A percentile compares a stretch with the other conserved stretches of the same genome.
phyloP scores from a whole-genome alignment of 225 moss, liverwort and hornwort species.

The Takakia lepidozioides region DNA sequence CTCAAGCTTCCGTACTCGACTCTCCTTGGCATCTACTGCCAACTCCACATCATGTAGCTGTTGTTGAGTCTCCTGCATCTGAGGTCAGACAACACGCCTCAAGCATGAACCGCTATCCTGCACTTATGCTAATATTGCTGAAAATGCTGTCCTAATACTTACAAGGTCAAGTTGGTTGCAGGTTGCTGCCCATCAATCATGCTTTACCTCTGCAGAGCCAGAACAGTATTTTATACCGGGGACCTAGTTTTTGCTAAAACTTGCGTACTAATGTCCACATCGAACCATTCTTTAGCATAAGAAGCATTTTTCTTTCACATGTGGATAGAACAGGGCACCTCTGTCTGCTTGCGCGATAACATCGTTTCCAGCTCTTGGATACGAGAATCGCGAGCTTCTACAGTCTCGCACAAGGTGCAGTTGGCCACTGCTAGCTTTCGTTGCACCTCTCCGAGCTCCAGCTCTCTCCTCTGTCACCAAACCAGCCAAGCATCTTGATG shows the following conservation, averaged over 20 bases:
- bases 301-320: no score
- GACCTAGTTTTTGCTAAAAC: no score
- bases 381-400: conserved; percentile 77
- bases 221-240: no score
- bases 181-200: no score
- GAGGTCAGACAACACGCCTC: conserved; percentile 5
- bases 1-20: conserved; percentile 84
- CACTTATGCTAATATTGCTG: no score
- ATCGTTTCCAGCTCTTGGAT: conserved; percentile 74
- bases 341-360: conserved; percentile 65
- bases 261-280: no score
- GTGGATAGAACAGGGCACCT: conserved; percentile 26
- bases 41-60: conserved; percentile 78
- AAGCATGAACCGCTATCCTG: no score
- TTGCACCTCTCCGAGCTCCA: conserved; percentile 89
- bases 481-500: no score
- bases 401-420: conserved; percentile 78
- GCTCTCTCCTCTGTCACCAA: conserved; percentile 64
- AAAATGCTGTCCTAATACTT: no score
- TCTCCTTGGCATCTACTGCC: conserved; percentile 85
- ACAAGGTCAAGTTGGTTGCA: no score
- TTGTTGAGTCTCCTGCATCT: conserved; percentile 82
- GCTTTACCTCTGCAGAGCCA: no score
- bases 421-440: conserved; percentile 85
- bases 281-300: no score